A percentile compares a stretch with the other conserved stretches of the same genome.
Evolutionary conservation across 768 basidiomycete species (phyloP).

Genomic region (Tulasnella sp.): DNA sequence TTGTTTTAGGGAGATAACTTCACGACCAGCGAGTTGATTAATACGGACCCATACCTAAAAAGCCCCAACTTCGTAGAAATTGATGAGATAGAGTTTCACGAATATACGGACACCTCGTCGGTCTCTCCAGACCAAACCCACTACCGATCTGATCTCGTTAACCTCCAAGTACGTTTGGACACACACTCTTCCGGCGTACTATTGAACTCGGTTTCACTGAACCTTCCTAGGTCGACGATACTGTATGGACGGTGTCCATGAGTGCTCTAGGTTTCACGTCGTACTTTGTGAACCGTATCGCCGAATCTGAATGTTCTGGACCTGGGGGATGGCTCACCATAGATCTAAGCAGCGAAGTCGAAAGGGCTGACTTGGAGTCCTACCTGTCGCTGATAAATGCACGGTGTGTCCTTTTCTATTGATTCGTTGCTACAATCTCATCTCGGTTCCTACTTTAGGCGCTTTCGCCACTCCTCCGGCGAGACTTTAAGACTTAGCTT

Average conservation of each 20-base stretch:
- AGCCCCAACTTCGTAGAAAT: background rate
- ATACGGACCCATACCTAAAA: background rate
- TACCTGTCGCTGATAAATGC: background rate
- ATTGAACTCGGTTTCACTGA: background rate
- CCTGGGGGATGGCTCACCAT: no score
- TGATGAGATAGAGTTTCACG: background rate
- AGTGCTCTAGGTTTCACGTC: background rate
- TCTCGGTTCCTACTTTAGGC: background rate
- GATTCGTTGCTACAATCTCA: background rate
- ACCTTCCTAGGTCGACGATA: background rate
- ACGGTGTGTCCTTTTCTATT: background rate
- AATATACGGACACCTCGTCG: background rate
- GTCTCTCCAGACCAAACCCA: no score
- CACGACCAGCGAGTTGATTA: background rate
- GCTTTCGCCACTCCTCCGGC: background rate
- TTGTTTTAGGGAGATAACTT: background rate
- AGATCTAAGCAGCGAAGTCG: background rate
- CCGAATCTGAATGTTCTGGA: background rate
- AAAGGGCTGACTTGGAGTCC: background rate
- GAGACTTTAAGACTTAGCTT: background rate
- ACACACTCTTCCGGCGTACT: background rate
- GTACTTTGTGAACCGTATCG: background rate
- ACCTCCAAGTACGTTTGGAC: background rate
- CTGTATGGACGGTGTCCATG: background rate
- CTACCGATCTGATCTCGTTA: background rate